phyloP scores from a whole-genome alignment of 345 rosid species.

The Eucalyptus fibrosa region DNA sequence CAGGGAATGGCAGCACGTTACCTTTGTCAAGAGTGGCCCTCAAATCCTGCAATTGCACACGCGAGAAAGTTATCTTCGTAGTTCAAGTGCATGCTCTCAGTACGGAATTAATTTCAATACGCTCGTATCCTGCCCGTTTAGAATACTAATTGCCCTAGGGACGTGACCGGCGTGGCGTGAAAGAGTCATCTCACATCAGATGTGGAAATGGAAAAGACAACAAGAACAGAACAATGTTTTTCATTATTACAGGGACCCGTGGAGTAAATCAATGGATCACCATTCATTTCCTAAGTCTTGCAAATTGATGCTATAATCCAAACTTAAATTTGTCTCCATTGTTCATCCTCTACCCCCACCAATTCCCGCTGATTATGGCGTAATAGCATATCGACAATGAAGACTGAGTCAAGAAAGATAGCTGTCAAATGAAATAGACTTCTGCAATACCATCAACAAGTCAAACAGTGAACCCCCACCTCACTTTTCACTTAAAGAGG shows the following conservation, averaged over 20 bases:
- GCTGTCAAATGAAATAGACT: not conserved
- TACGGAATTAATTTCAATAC: not conserved
- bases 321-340: not conserved
- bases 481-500: not conserved
- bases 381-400: not conserved
- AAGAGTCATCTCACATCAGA: not conserved
- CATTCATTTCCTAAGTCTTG: not conserved
- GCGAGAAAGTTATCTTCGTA: not conserved
- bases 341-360: not conserved
- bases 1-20: constrained; percentile 54
- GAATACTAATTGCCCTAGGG: not conserved
- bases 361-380: not conserved
- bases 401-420: not conserved
- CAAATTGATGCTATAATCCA: not conserved
- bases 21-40: constrained; percentile 50
- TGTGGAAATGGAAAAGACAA: not conserved
- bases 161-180: not conserved
- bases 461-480: not conserved
- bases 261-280: not conserved
- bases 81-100: not conserved
- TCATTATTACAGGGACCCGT: not conserved
- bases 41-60: constrained; percentile 28
- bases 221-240: not conserved
- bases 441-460: not conserved
- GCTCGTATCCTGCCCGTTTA: not conserved